phyloP scores from a whole-genome alignment of 2,329 filamentous ascomycete genomes.

The Claviceps maximensis region DNA sequence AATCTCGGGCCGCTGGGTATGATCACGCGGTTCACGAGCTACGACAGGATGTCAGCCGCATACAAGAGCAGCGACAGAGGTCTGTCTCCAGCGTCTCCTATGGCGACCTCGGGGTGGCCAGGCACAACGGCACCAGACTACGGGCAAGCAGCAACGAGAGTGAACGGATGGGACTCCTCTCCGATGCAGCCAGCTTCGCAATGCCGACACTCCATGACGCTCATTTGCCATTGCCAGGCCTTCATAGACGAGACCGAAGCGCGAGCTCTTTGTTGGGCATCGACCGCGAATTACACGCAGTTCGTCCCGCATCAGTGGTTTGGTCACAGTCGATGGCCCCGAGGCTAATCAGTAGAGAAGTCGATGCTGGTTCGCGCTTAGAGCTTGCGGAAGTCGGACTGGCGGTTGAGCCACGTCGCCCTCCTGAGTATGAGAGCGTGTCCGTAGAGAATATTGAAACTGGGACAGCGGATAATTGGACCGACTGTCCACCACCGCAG shows the following conservation, averaged over 20 bases:
- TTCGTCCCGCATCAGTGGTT: conserved; percentile 24
- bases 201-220: conserved; percentile 21
- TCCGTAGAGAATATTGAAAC: conserved; percentile 25
- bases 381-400: conserved; percentile 40
- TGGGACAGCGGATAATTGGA: conserved; percentile 17
- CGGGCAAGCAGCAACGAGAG: conserved; percentile 62
- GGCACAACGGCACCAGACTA: conserved; percentile 64
- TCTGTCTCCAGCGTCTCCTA: conserved; percentile 67
- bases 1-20: conserved; percentile 33
- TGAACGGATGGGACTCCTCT: conserved; percentile 57
- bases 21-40: conserved; percentile 47
- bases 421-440: conserved; percentile 42
- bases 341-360: conserved; percentile 17
- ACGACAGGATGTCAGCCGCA: conserved; percentile 39
- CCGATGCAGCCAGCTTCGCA: conserved; percentile 54
- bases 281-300: conserved; percentile 31
- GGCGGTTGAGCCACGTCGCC: conserved; percentile 33
- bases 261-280: conserved; percentile 44
- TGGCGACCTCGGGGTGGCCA: conserved; percentile 59
- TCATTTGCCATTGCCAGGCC: conserved; percentile 18
- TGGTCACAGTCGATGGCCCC: conserved; percentile 32
- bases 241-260: conserved; percentile 33
- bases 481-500: no score
- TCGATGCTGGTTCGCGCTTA: conserved; percentile 35
- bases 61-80: conserved; percentile 48